Percentiles rank a stretch among this genome's conserved stretches.
phyloP scores from a whole-genome alignment of 345 rosid species.

The Eucalyptus regnans region DNA sequence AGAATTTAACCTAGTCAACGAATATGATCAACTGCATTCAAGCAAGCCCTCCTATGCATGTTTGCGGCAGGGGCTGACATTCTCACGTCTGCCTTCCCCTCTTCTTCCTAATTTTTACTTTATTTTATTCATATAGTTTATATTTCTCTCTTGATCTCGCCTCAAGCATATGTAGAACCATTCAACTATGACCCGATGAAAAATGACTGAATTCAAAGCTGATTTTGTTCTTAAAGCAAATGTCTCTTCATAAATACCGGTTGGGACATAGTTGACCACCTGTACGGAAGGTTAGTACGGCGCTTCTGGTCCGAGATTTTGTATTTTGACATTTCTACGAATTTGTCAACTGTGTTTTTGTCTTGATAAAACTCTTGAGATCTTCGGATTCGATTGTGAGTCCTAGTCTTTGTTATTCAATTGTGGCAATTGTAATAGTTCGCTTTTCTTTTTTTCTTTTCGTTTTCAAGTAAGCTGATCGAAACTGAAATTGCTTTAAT shows the following conservation, averaged over 20 bases:
- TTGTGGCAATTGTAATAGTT: not conserved
- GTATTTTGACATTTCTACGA: not conserved
- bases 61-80: not conserved
- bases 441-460: not conserved
- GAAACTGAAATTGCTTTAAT: not conserved
- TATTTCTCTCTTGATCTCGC: not conserved
- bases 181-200: not conserved
- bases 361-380: not conserved
- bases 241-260: not conserved
- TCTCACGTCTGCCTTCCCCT: not conserved
- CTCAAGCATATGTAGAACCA: not conserved
- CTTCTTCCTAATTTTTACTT: not conserved
- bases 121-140: not conserved
- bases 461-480: not conserved
- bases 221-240: not conserved
- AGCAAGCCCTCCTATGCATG: not conserved
- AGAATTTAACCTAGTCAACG: not conserved
- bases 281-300: not conserved
- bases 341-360: not conserved
- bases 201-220: not conserved
- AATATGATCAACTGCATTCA: not conserved
- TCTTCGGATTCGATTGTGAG: not conserved
- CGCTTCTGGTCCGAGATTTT: not conserved
- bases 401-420: not conserved
- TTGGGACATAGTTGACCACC: not conserved